Evolutionary conservation across 139 green algal species (phyloP), one percentile per base, ranked within the genome.

Genomic region (Chlorella sp.): DNA sequence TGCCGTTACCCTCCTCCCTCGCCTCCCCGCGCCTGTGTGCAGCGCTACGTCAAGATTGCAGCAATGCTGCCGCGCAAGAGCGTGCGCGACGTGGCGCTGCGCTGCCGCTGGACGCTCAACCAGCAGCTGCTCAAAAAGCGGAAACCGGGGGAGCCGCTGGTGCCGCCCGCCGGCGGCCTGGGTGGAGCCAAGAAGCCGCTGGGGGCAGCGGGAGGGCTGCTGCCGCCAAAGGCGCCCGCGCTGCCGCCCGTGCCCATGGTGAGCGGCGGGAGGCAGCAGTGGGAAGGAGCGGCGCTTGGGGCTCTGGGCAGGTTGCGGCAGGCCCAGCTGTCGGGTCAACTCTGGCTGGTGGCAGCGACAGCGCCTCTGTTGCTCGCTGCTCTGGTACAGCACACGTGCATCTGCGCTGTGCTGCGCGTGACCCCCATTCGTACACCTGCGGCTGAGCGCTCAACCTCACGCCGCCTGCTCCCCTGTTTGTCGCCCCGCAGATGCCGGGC

Each of bases 11-110:
- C 15, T 60, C 51, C 15, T 15, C 51, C 13, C 51, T 21, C 51
- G 2, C 51, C 15, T 15, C 51, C 51, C 12, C 51, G 12, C 51
- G 44, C 44, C 44, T 9, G 44, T 51, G 44, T 21, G 51, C 83
- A 92, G 78, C 84, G 94, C 38, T 96, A 94, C 74, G 78, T 97
- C 39, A 89, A 89, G 34, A 88, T 94, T 25, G 94, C 94, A 12
- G 87, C 89, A 6, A 75, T 68, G 20, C 90, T 97, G 32, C 89
- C 92, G 9, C 82, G 89, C 36, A 96, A 97, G 87, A 87, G 69
- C 47, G 93, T 94, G 41, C 80, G 94, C 2, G 94, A 97, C 74
- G 94, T 97, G 16, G 94, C 94, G 20, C 67, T 97, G 64, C 88
- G 94, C 25, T 85, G 89, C 34, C 85, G 85, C 38, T 97, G 94